A percentile compares a stretch with the other conserved stretches of the same genome.
phyloP scores from a whole-genome alignment of 352 stramenopile genomes.

The Globisporangium recalcitrans region DNA sequence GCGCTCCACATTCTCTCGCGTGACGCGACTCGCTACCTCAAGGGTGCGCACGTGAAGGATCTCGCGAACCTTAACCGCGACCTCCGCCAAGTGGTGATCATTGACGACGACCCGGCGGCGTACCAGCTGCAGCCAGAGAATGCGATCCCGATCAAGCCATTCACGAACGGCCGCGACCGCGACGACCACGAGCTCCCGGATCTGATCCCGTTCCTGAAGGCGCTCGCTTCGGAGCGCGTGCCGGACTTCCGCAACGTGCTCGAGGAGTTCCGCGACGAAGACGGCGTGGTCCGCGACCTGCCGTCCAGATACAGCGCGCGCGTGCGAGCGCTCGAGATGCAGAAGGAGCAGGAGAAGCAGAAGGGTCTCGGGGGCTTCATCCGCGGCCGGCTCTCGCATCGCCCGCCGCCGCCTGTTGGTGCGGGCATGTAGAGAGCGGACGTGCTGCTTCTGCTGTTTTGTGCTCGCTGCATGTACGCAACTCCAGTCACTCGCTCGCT shows the following conservation, averaged over 20 bases:
- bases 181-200: constrained; percentile 76
- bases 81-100: constrained; percentile 72
- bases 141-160: constrained; percentile 73
- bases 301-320: constrained; percentile 71
- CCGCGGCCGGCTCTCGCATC: constrained; percentile 60
- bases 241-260: constrained; percentile 74
- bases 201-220: constrained; percentile 83
- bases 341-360: constrained; percentile 76
- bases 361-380: constrained; percentile 83
- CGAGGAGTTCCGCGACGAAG: constrained; percentile 72
- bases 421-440: constrained; percentile 12
- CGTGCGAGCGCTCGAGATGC: constrained; percentile 72
- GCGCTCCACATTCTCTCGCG: constrained; percentile 78
- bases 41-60: constrained; percentile 83
- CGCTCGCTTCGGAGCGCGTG: constrained; percentile 70
- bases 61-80: constrained; percentile 76
- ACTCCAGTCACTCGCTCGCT: background rate
- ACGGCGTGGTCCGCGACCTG: constrained; percentile 75
- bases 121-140: constrained; percentile 86
- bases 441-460: background rate
- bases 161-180: constrained; percentile 74
- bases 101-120: constrained; percentile 75
- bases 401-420: constrained; percentile 27
- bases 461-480: background rate
- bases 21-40: constrained; percentile 78